Percentiles rank a stretch among this genome's conserved stretches.
phyloP scores from a whole-genome alignment of 73 alveolate genomes.

The Tetrahymena borealis region DNA sequence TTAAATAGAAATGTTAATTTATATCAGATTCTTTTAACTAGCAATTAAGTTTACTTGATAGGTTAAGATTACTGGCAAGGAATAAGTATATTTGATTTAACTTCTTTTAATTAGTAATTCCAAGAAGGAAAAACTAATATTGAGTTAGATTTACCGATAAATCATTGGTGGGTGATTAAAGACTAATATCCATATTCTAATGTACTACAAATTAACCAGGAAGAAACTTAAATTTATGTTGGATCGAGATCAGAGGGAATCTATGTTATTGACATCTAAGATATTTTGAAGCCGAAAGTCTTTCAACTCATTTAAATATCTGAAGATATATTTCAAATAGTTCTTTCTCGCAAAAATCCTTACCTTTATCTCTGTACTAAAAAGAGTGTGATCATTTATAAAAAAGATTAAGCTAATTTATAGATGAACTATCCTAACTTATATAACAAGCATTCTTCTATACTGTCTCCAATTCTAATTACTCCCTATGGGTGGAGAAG shows the following conservation, averaged over 20 bases:
- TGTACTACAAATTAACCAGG: background rate
- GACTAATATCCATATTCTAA: background rate
- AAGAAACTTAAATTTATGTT: background rate
- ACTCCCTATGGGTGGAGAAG: background rate
- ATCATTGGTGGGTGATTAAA: background rate
- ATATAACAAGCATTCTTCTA: background rate
- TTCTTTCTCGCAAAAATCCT: background rate
- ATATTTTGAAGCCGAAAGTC: background rate
- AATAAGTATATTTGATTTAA: background rate
- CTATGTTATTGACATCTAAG: background rate
- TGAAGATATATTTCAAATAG: background rate
- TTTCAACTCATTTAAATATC: background rate
- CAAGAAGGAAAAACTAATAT: background rate
- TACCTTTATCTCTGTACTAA: background rate
- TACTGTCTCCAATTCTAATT: background rate
- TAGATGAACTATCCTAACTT: background rate
- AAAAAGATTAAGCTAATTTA: background rate
- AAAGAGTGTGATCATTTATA: background rate
- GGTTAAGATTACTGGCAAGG: background rate
- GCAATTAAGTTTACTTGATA: background rate
- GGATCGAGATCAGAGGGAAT: background rate
- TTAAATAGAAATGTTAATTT: background rate
- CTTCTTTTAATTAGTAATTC: background rate
- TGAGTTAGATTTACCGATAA: background rate
- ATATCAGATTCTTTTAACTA: background rate